Conservation (phyloP, 192 early-diverging fungal species). For the Piromyces sp. region DNA sequence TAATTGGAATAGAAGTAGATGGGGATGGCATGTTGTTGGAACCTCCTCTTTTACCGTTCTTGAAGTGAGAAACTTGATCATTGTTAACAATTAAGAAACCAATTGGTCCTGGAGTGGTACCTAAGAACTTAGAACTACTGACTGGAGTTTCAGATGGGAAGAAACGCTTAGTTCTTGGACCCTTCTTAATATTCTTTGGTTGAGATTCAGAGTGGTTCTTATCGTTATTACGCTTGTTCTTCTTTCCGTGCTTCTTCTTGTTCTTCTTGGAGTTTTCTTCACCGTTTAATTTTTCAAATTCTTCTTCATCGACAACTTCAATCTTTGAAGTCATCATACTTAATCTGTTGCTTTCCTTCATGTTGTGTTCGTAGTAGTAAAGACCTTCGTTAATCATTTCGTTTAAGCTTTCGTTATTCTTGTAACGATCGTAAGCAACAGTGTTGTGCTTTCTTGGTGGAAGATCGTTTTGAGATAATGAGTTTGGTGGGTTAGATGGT, state of each 20-base stretch:
- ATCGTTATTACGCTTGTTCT: neutral
- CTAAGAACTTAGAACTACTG: neutral
- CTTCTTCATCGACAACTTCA: neutral
- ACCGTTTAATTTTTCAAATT: neutral
- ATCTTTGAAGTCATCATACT: neutral
- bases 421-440: conserved; percentile 57
- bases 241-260: neutral
- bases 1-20: neutral
- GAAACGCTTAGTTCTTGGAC: neutral
- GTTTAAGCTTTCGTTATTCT: conserved; percentile 60
- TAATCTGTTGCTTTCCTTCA: conserved; percentile 20
- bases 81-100: neutral
- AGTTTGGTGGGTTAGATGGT: conserved; percentile 15
- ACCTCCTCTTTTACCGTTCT: neutral
- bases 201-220: neutral
- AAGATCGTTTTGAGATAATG: conserved; percentile 13
- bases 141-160: neutral
- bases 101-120: neutral
- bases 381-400: conserved; percentile 93
- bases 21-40: neutral
- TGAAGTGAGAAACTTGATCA: neutral
- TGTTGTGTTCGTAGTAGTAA: conserved; percentile 70
- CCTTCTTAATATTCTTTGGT: neutral
- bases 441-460: conserved; percentile 31
- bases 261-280: neutral